Evolutionary conservation across 345 rosid species (phyloP).

Genomic region (Eucalyptus cloeziana): DNA sequence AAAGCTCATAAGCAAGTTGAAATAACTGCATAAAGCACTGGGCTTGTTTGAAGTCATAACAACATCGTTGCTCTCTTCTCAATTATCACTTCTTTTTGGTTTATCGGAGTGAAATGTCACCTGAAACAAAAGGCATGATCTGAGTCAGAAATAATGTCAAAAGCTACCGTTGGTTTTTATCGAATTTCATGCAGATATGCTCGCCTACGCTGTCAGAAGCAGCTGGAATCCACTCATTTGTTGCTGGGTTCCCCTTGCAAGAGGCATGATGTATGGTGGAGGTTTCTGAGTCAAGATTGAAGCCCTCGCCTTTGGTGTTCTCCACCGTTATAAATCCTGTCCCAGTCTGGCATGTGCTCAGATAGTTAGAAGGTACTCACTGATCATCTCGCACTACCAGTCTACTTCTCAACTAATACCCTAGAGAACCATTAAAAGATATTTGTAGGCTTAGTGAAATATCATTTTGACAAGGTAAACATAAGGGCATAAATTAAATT

Average conservation of each 20-base stretch:
- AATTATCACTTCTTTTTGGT: conserved; percentile 53
- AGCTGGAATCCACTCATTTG: conserved; percentile 61
- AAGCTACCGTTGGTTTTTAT: neutral
- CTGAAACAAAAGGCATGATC: conserved; percentile 7
- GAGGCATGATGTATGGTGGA: conserved; percentile 18
- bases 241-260: conserved; percentile 58
- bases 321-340: conserved; percentile 55
- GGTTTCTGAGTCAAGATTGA: conserved; percentile 17
- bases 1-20: neutral
- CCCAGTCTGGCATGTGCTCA: conserved; percentile 34
- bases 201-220: conserved; percentile 16
- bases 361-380: neutral
- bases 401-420: neutral
- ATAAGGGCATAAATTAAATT: neutral
- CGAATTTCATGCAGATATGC: neutral
- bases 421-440: neutral
- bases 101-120: conserved; percentile 30
- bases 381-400: neutral
- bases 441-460: neutral
- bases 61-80: neutral
- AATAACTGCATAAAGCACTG: neutral
- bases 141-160: neutral
- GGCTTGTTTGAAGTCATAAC: neutral
- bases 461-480: neutral
- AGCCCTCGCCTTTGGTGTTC: conserved; percentile 5